Evolutionary conservation across 345 rosid genomes (phyloP).

Genomic region (Linum lewisii): DNA sequence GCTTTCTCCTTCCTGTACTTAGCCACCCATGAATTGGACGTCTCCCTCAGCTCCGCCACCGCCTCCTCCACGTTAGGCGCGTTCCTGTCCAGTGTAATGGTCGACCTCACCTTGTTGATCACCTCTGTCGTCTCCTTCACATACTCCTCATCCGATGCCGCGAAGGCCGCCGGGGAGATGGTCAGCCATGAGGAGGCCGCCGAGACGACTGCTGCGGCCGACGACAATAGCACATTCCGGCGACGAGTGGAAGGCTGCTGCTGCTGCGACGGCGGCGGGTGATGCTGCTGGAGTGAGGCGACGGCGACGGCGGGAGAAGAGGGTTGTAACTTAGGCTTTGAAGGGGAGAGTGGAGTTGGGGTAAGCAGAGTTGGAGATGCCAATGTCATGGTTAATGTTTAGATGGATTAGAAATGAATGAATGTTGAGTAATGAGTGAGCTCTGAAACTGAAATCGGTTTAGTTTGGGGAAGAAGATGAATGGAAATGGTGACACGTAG

Average conservation of each 20-base stretch:
- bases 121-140: conserved; percentile 68
- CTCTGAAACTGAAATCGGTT: not conserved
- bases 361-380: conserved; percentile 63
- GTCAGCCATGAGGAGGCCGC: conserved; percentile 8
- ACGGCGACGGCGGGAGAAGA: not conserved
- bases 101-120: conserved; percentile 59
- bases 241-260: conserved; percentile 42
- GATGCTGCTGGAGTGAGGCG: not conserved
- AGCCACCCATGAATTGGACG: conserved; percentile 86
- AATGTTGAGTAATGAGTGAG: not conserved
- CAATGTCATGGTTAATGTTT: conserved; percentile 23
- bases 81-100: conserved; percentile 58
- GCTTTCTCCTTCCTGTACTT: conserved; percentile 92
- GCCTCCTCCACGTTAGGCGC: conserved; percentile 74
- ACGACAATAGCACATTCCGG: conserved; percentile 31
- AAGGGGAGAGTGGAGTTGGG: conserved; percentile 28
- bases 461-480: conserved; percentile 10
- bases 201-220: conserved; percentile 23
- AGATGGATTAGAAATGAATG: not conserved
- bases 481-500: conserved; percentile 51
- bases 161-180: conserved; percentile 33
- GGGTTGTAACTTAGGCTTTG: conserved; percentile 20
- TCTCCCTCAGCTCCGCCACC: conserved; percentile 66
- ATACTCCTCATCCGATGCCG: conserved; percentile 59
- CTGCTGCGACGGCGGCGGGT: not conserved